These are phyloP conservation scores for Yarrowia phangngaensis DNA, from an alignment of 805 yeast genomes.

Conservation along the genomic window DNA sequence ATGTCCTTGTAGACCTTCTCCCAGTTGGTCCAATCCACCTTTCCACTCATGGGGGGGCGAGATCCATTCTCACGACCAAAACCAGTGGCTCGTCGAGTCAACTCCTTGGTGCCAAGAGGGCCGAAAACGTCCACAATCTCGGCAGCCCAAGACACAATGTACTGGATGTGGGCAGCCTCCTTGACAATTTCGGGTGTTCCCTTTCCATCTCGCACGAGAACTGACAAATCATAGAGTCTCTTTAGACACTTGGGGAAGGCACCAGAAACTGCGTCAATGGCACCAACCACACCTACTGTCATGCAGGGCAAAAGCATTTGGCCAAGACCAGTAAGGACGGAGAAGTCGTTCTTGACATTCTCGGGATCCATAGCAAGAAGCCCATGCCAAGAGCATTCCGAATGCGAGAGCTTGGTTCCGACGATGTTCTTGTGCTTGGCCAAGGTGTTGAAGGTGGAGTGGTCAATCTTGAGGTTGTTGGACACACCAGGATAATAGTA, in stretches of 20 bases:
- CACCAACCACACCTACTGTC: slow-evolving; percentile 48
- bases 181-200: slow-evolving; percentile 30
- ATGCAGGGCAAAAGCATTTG: slow-evolving; percentile 50
- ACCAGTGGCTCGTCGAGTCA: slow-evolving; percentile 41
- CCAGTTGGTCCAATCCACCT: slow-evolving; percentile 27
- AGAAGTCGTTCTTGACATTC: slow-evolving; percentile 43
- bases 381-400: slow-evolving; percentile 48
- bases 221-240: slow-evolving; percentile 42
- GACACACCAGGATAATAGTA: slow-evolving; percentile 53
- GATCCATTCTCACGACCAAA: slow-evolving; percentile 47
- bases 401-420: slow-evolving; percentile 53
- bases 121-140: slow-evolving; percentile 45
- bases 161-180: slow-evolving; percentile 46
- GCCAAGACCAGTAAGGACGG: slow-evolving; percentile 50
- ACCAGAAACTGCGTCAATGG: slow-evolving; percentile 53
- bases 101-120: slow-evolving; percentile 49
- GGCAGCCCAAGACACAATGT: slow-evolving; percentile 46
- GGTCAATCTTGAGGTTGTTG: slow-evolving; percentile 42
- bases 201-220: slow-evolving; percentile 41
- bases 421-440: slow-evolving; percentile 47
- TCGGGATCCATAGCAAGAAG: slow-evolving; percentile 46
- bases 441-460: slow-evolving; percentile 43
- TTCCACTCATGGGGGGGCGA: slow-evolving; percentile 45
- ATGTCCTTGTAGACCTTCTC: slow-evolving; percentile 25
- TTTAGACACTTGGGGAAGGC: slow-evolving; percentile 52